phyloP scores from a whole-genome alignment of 83 land plant genomes.

The Thuja plicata region DNA sequence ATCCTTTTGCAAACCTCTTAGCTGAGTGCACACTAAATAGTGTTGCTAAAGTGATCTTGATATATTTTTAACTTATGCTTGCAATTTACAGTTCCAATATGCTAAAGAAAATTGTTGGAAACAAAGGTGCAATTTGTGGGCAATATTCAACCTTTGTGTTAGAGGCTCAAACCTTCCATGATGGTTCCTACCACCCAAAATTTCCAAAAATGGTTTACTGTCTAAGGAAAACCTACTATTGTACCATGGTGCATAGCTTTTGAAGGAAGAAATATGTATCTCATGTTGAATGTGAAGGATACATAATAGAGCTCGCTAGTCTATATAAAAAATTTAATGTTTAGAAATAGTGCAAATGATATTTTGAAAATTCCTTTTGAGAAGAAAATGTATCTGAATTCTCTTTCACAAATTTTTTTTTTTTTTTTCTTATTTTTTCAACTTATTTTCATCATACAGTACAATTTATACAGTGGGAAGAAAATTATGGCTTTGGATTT shows the following conservation, averaged over 20 bases:
- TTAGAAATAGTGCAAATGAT: neutral
- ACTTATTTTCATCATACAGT: neutral
- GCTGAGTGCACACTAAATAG: too few species aligned
- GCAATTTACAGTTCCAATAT: constrained; percentile 73
- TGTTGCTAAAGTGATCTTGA: too few species aligned
- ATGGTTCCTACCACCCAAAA: constrained; percentile 71
- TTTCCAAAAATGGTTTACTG: constrained; percentile 75
- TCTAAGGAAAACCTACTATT: constrained; percentile 70
- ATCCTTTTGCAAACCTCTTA: too few species aligned
- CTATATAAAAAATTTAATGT: neutral
- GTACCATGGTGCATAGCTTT: constrained; percentile 75
- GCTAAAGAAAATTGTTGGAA: constrained; percentile 51
- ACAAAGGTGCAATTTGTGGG: constrained; percentile 57
- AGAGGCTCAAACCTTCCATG: constrained; percentile 91
- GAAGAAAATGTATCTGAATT: neutral
- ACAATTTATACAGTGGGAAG: neutral
- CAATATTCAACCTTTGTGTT: constrained; percentile 58
- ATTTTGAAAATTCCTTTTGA: neutral
- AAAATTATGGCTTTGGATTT: too few species aligned
- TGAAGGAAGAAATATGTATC: neutral
- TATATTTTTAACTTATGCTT: too few species aligned
- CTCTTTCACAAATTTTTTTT: neutral
- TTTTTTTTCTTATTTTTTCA: neutral
- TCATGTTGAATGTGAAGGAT: constrained; percentile 6
- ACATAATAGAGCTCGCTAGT: neutral